A percentile compares a stretch with the other conserved stretches of the same genome.
Evolutionary conservation across 495 filamentous ascomycete genomes (phyloP).

Genomic region (Neurospora sp.): DNA sequence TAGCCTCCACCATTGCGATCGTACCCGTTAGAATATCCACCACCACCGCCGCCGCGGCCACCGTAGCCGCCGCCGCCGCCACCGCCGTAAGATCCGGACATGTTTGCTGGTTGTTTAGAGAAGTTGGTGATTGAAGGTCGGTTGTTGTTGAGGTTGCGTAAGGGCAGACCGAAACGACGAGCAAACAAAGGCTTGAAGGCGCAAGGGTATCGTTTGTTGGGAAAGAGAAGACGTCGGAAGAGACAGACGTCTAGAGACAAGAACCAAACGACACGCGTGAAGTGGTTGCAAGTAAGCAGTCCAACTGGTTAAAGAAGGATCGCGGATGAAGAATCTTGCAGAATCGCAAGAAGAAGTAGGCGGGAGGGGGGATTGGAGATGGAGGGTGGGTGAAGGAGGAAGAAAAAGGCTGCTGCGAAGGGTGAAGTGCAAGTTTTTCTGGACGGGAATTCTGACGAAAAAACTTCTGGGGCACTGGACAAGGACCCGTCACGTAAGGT

Average conservation of each 20-base stretch:
- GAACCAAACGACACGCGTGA: not conserved
- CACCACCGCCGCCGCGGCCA: constrained; percentile 39
- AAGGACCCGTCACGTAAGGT: not conserved
- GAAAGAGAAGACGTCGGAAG: not conserved
- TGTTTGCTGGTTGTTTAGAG: constrained; percentile 4
- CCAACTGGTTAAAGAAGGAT: not conserved
- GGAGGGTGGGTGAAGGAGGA: not conserved
- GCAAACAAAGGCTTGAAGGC: not conserved
- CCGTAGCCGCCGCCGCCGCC: constrained; percentile 54
- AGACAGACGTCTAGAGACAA: not conserved
- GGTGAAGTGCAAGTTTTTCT: not conserved
- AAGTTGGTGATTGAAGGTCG: not conserved
- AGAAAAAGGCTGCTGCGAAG: not conserved
- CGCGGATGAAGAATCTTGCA: not conserved
- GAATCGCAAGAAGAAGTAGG: not conserved
- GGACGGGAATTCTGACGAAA: not conserved
- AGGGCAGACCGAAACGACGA: not conserved
- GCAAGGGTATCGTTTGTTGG: not conserved
- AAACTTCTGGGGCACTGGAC: not conserved
- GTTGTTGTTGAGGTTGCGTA: not conserved
- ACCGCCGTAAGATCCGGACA: constrained; percentile 23
- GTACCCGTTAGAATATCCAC: constrained; percentile 27
- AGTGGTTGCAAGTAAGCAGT: not conserved
- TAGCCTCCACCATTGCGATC: constrained; percentile 23
- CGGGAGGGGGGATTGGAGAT: not conserved